Percentiles rank a stretch among this genome's conserved stretches.
Evolutionary conservation across 306 rosid species (phyloP).

Genomic region (Fagus sylvatica): DNA sequence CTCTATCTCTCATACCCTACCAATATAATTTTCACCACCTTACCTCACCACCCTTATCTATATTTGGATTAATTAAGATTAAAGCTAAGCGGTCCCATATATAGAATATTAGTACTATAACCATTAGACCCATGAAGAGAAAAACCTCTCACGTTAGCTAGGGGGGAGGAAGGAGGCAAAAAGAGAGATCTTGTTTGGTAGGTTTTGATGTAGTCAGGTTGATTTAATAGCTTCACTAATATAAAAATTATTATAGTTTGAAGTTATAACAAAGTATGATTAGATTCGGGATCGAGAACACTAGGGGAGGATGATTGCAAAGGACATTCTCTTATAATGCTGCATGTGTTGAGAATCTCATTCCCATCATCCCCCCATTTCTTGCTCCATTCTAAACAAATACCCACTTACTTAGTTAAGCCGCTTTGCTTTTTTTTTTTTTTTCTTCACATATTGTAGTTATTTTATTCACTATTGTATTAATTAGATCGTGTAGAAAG

Average conservation of each 20-base stretch:
- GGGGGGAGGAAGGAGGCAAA: background rate
- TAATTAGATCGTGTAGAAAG: constrained; percentile 10
- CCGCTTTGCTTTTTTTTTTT: constrained; percentile 4
- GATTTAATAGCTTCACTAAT: constrained; percentile 14
- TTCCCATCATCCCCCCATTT: constrained; percentile 52
- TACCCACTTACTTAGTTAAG: background rate
- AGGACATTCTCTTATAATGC: constrained; percentile 61
- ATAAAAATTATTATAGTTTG: background rate
- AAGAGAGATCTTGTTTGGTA: constrained; percentile 28
- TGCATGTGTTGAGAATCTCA: constrained; percentile 85
- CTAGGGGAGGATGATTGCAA: constrained; percentile 81
- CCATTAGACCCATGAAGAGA: background rate
- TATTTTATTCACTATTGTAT: background rate
- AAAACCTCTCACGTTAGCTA: background rate
- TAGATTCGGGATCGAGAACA: constrained; percentile 70
- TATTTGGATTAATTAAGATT: constrained; percentile 16
- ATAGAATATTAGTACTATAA: background rate
- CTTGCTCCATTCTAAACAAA: constrained; percentile 5
- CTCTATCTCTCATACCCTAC: constrained; percentile 17
- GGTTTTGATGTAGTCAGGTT: constrained; percentile 11
- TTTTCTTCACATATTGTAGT: background rate
- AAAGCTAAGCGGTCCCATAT: constrained; percentile 14
- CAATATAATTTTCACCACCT: constrained; percentile 48
- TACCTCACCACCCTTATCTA: background rate
- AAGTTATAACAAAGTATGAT: constrained; percentile 30